These are phyloP conservation scores for Rhodotorula sp. DNA, from an alignment of 1,284 basidiomycete genomes.

Conservation along the genomic window DNA sequence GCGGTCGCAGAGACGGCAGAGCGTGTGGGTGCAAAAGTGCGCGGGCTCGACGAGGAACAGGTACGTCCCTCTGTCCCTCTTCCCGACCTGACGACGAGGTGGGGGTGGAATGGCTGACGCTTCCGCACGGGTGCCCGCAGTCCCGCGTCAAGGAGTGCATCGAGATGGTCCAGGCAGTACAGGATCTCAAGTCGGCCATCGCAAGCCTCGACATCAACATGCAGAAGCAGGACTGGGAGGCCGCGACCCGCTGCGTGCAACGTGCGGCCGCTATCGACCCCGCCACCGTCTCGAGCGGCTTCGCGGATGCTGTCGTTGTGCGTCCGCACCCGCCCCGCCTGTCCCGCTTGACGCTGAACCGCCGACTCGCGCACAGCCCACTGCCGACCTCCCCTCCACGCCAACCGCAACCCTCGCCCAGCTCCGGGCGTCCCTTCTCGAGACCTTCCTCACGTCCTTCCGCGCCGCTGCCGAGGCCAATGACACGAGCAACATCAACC, in stretches of 20 bases:
- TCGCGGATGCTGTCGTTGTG: constrained; percentile 85
- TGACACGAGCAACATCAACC: constrained; percentile 78
- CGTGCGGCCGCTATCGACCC: constrained; percentile 80
- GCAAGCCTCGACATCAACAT: constrained; percentile 74
- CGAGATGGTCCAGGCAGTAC: constrained; percentile 48
- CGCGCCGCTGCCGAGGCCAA: constrained; percentile 71
- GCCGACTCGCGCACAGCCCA: constrained; percentile 64
- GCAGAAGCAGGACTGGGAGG: constrained; percentile 89
- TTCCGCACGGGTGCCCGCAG: constrained; percentile 16
- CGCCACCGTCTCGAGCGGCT: constrained; percentile 76
- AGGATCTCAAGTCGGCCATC: constrained; percentile 66
- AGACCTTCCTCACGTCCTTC: constrained; percentile 77
- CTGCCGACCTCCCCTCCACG: constrained; percentile 78
- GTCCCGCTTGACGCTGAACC: neutral
- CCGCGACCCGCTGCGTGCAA: constrained; percentile 84
- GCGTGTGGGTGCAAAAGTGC: constrained; percentile 83
- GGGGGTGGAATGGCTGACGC: constrained; percentile 54
- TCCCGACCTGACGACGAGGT: neutral
- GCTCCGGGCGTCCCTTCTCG: constrained; percentile 72
- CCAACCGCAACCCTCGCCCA: constrained; percentile 78
- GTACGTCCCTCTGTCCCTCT: constrained; percentile 45
- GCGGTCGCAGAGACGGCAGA: constrained; percentile 60
- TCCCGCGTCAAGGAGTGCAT: constrained; percentile 46
- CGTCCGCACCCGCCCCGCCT: constrained; percentile 45
- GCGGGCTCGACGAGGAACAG: constrained; percentile 85